Evolutionary conservation across 805 yeast species (phyloP).

Genomic region (Metschnikowia gelsemii): DNA sequence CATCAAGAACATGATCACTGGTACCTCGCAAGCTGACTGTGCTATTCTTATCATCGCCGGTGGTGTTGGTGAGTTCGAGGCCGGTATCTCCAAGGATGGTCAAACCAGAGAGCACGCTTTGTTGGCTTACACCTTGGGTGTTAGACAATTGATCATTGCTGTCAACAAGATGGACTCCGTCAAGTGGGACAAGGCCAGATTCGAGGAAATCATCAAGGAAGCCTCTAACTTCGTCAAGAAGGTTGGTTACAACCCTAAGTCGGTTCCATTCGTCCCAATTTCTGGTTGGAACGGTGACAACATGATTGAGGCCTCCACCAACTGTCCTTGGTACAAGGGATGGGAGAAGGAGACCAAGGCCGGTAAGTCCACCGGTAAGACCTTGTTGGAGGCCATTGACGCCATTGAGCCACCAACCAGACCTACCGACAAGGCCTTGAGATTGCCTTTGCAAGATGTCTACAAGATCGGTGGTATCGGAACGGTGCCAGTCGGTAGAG

Average conservation of each 20-base stretch:
- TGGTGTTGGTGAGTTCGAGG: conserved; percentile 93
- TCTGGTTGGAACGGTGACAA: conserved; percentile 93
- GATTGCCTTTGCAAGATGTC: conserved; percentile 87
- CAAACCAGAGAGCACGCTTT: conserved; percentile 89
- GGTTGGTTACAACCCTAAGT: conserved; percentile 82
- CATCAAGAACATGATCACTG: conserved; percentile 95
- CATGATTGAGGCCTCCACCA: conserved; percentile 80
- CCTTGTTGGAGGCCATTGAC: conserved; percentile 82
- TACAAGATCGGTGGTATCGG: conserved; percentile 93
- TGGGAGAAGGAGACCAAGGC: conserved; percentile 77
- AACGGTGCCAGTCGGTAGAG: conserved; percentile 92
- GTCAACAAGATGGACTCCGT: conserved; percentile 95
- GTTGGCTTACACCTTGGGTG: conserved; percentile 87
- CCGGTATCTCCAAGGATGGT: conserved; percentile 93
- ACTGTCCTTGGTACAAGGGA: conserved; percentile 89
- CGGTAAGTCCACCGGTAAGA: conserved; percentile 70
- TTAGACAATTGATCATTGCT: conserved; percentile 82
- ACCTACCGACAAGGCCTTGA: conserved; percentile 84
- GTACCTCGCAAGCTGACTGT: conserved; percentile 92
- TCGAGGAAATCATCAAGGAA: conserved; percentile 74
- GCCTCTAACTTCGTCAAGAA: conserved; percentile 77
- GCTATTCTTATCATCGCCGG: conserved; percentile 89
- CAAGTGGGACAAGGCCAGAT: conserved; percentile 82
- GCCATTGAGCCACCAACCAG: conserved; percentile 76
- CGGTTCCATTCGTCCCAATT: conserved; percentile 78